Evolutionary conservation across 2,329 filamentous ascomycete species (phyloP).

Genomic region (Stagonosporopsis chrysanthemi): DNA sequence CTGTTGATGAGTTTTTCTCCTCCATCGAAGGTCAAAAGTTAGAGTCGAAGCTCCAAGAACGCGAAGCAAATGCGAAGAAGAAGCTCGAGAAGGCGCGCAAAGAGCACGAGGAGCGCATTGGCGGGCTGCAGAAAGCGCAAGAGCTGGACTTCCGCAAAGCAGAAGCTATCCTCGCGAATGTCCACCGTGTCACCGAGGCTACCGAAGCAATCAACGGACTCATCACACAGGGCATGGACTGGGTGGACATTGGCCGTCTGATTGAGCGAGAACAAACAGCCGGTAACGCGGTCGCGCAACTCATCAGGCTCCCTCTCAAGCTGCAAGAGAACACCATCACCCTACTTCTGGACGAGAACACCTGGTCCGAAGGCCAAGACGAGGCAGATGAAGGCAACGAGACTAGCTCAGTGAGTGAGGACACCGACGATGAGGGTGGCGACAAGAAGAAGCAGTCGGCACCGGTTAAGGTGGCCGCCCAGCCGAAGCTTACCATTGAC

Average conservation of each 20-base stretch:
- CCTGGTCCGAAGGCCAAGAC: slow-evolving; percentile 68
- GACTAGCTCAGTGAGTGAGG: slow-evolving; percentile 70
- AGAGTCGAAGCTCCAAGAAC: slow-evolving; percentile 81
- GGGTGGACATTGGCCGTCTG: slow-evolving; percentile 87
- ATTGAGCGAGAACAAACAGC: slow-evolving; percentile 86
- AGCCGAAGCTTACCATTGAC: slow-evolving; percentile 72
- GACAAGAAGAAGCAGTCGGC: slow-evolving; percentile 57
- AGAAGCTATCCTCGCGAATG: slow-evolving; percentile 86
- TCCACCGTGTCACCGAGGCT: slow-evolving; percentile 89
- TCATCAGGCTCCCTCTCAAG: slow-evolving; percentile 87
- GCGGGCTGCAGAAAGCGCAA: slow-evolving; percentile 82
- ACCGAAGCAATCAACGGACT: slow-evolving; percentile 91
- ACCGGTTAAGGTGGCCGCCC: slow-evolving; percentile 44
- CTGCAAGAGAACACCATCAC: slow-evolving; percentile 90
- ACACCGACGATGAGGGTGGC: slow-evolving; percentile 66
- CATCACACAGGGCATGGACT: slow-evolving; percentile 96
- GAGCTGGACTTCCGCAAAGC: slow-evolving; percentile 86
- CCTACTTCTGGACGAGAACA: slow-evolving; percentile 75
- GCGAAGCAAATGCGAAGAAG: slow-evolving; percentile 79
- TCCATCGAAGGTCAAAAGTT: slow-evolving; percentile 94
- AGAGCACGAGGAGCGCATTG: slow-evolving; percentile 85
- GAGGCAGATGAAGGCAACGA: slow-evolving; percentile 64
- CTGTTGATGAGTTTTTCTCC: slow-evolving; percentile 96
- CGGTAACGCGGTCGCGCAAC: slow-evolving; percentile 82
- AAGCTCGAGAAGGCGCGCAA: slow-evolving; percentile 85